A percentile compares a stretch with the other conserved stretches of the same genome.
Evolutionary conservation across 108 stramenopile genomes (phyloP).

Genomic region (Cyclotella kingstonii): DNA sequence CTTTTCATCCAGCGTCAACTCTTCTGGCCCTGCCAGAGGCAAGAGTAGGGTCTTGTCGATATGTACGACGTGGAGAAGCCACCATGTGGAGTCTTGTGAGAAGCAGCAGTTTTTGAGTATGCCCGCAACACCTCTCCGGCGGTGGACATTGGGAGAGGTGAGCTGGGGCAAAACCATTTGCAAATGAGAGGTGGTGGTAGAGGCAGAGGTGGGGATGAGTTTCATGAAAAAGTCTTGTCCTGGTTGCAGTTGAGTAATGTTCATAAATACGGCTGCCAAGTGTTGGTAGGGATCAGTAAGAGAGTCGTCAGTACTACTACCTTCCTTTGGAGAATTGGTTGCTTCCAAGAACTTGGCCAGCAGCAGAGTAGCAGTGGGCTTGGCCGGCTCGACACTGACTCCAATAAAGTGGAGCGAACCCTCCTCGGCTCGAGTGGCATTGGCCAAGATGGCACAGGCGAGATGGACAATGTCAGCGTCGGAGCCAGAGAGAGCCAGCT

Average conservation of each 20-base stretch:
- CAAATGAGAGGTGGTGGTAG: conserved; percentile 43
- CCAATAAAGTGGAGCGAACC: conserved; percentile 79
- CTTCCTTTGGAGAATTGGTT: conserved; percentile 23
- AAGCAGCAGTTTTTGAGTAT: conserved; percentile 85
- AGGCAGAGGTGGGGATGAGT: conserved; percentile 9
- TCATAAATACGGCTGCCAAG: conserved; percentile 85
- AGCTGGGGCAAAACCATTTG: conserved; percentile 63
- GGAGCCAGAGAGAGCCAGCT: conserved; percentile 53
- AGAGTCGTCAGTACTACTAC: too few relatives aligned
- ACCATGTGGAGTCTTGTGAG: conserved; percentile 78
- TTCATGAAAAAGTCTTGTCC: conserved; percentile 72
- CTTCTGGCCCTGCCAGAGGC: conserved; percentile 85
- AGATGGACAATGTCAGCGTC: conserved; percentile 52
- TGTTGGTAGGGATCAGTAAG: conserved; percentile 93
- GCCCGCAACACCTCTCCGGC: conserved; percentile 80
- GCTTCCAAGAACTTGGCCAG: conserved; percentile 57
- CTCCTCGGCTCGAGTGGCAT: conserved; percentile 68
- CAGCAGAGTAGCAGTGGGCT: conserved; percentile 67
- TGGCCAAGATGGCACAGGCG: conserved; percentile 72
- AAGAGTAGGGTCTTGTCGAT: conserved; percentile 58
- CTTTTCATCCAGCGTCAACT: conserved; percentile 82
- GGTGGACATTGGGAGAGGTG: conserved; percentile 59
- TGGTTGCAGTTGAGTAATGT: conserved; percentile 73
- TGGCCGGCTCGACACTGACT: conserved; percentile 52
- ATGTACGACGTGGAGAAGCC: conserved; percentile 73